Conservation (phyloP, 2,329 filamentous ascomycete species). For the Corniculantispora saksenae region DNA sequence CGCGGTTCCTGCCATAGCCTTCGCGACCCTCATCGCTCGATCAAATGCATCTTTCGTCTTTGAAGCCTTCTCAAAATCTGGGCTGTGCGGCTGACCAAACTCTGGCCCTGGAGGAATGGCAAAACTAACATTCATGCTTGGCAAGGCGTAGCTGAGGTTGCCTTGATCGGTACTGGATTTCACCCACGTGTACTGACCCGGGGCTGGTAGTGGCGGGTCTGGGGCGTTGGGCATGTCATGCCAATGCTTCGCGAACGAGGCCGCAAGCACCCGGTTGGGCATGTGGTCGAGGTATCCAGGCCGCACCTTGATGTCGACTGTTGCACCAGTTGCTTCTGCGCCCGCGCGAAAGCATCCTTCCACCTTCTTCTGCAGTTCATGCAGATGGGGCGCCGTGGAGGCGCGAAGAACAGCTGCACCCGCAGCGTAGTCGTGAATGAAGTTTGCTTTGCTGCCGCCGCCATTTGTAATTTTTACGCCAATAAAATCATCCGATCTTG, state of each 20-base stretch:
- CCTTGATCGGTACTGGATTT: constrained; percentile 61
- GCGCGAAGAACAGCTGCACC: constrained; percentile 34
- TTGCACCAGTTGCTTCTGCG: constrained; percentile 47
- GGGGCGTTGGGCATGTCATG: constrained; percentile 38
- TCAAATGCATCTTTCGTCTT: constrained; percentile 26
- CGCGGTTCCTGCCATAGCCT: constrained; percentile 27
- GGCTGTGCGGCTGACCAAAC: constrained; percentile 25
- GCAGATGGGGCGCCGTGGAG: constrained; percentile 32
- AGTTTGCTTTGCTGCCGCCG: constrained; percentile 55
- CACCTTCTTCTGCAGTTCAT: constrained; percentile 42
- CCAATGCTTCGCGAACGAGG: constrained; percentile 46
- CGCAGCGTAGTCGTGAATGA: constrained; percentile 54
- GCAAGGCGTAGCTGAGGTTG: constrained; percentile 58
- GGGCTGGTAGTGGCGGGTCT: constrained; percentile 30
- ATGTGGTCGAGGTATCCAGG: constrained; percentile 55
- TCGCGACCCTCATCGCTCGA: constrained; percentile 26
- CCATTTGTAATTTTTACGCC: constrained; percentile 55
- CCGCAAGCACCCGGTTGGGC: constrained; percentile 51
- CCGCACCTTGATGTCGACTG: constrained; percentile 39
- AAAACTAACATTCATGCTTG: constrained; percentile 55
- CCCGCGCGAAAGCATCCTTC: constrained; percentile 43
- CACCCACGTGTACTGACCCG: constrained; percentile 45
- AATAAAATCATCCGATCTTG: constrained; percentile 51
- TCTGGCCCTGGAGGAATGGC: constrained; percentile 44
- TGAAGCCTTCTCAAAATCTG: constrained; percentile 27